Evolutionary conservation across 2,329 filamentous ascomycete species (phyloP).

Genomic region (Beauveria asiatica): DNA sequence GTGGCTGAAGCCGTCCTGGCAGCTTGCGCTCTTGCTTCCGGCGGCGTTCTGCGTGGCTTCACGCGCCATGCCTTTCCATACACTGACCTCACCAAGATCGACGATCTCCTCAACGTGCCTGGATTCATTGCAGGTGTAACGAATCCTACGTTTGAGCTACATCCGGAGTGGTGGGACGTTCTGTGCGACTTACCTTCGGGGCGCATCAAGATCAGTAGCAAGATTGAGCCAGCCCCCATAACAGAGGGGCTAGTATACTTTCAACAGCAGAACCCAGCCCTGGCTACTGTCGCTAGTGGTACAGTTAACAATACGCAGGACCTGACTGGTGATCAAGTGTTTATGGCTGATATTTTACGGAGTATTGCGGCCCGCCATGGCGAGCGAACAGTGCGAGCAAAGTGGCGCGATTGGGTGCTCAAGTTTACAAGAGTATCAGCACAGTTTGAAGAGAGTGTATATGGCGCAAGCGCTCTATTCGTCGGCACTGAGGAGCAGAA

Average conservation of each 20-base stretch:
- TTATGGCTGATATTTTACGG: constrained; percentile 78
- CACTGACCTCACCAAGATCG: constrained; percentile 94
- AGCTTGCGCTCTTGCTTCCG: constrained; percentile 89
- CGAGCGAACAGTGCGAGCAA: constrained; percentile 80
- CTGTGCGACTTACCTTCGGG: constrained; percentile 88
- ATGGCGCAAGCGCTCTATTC: constrained; percentile 82
- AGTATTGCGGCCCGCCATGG: constrained; percentile 82
- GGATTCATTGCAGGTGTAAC: constrained; percentile 98
- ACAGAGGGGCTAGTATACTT: constrained; percentile 86
- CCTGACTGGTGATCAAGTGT: constrained; percentile 75
- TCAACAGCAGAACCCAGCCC: constrained; percentile 64
- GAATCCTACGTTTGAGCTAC: constrained; percentile 90
- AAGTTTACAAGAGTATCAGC: constrained; percentile 90
- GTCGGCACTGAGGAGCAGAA: constrained; percentile 70
- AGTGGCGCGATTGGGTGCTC: constrained; percentile 90
- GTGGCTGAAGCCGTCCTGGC: constrained; percentile 96
- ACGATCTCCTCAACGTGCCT: constrained; percentile 89
- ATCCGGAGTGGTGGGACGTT: constrained; percentile 97
- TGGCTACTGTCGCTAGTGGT: constrained; percentile 40
- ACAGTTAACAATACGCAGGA: constrained; percentile 44
- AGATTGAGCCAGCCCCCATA: constrained; percentile 69
- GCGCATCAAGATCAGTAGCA: constrained; percentile 86
- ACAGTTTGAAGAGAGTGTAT: constrained; percentile 91
- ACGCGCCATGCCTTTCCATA: constrained; percentile 96
- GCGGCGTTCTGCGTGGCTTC: constrained; percentile 86